A percentile compares a stretch with the other conserved stretches of the same genome.
phyloP scores from a whole-genome alignment of 495 filamentous ascomycete genomes.

The Saxophila tyrrhenica region DNA sequence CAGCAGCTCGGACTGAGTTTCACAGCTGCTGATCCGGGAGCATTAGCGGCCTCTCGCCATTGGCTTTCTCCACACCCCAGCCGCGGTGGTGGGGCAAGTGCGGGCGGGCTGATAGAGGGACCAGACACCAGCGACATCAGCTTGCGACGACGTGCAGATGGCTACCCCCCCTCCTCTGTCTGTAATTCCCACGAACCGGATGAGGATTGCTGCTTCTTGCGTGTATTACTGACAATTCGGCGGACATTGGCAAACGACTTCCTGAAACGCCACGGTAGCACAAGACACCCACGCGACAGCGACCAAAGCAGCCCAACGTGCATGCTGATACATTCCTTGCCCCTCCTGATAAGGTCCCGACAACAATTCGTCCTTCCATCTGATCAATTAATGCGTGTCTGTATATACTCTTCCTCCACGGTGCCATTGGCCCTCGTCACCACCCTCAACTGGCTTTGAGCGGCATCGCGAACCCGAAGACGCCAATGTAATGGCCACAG shows the following conservation, averaged over 20 bases:
- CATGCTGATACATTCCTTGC: neutral
- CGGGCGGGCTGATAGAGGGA: no score
- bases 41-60: no score
- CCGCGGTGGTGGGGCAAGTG: no score
- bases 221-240: neutral
- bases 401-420: neutral
- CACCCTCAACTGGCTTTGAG: neutral
- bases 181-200: neutral
- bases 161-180: neutral
- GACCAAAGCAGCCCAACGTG: neutral
- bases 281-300: neutral
- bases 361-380: neutral
- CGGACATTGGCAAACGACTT: no score
- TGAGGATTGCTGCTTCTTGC: neutral
- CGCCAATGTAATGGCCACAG: slow-evolving; percentile 26
- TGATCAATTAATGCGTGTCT: neutral
- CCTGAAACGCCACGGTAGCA: no score
- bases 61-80: neutral
- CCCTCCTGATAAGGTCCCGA: neutral
- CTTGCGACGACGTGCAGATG: neutral
- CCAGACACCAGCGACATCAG: no score
- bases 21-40: no score
- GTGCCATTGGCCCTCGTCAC: neutral
- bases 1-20: no score
- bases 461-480: neutral